These are phyloP conservation scores for Jaenimonas drosophilae DNA, from an alignment of 208 protist species.

Conservation along the genomic window DNA sequence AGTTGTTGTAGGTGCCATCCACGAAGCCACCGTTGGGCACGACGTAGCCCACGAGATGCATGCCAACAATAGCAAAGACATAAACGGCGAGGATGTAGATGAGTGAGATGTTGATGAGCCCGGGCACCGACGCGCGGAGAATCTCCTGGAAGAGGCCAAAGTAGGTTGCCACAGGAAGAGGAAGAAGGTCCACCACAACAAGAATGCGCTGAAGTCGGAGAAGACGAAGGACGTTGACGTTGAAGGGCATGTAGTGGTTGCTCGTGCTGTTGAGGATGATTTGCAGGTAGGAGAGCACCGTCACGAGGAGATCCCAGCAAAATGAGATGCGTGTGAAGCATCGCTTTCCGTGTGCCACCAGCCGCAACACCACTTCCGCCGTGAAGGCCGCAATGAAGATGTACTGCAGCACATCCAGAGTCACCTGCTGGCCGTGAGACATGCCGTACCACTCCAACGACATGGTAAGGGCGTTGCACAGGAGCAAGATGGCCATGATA, in stretches of 20 bases:
- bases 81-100: slow-evolving; percentile 80
- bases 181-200: slow-evolving; percentile 26
- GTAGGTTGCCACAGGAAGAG: slow-evolving; percentile 42
- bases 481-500: slow-evolving; percentile 53
- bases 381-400: slow-evolving; percentile 85
- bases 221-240: slow-evolving; percentile 84
- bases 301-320: slow-evolving; percentile 78
- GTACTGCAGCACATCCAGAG: slow-evolving; percentile 63
- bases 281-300: slow-evolving; percentile 71
- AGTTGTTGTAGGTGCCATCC: slow-evolving; percentile 81
- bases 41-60: slow-evolving; percentile 83
- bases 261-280: slow-evolving; percentile 54
- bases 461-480: slow-evolving; percentile 84
- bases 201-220: slow-evolving; percentile 72
- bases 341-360: slow-evolving; percentile 61
- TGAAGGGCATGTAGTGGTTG: slow-evolving; percentile 61
- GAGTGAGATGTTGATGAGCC: slow-evolving; percentile 67
- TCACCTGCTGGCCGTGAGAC: slow-evolving; percentile 22
- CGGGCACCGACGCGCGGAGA: slow-evolving; percentile 45
- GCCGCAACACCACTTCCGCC: slow-evolving; percentile 65
- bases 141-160: slow-evolving; percentile 56
- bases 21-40: slow-evolving; percentile 63
- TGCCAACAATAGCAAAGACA: slow-evolving; percentile 81
- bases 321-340: slow-evolving; percentile 75
- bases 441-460: slow-evolving; percentile 77